These are phyloP conservation scores for Vigna trinervia DNA, from an alignment of 306 rosid species.

Conservation along the genomic window DNA sequence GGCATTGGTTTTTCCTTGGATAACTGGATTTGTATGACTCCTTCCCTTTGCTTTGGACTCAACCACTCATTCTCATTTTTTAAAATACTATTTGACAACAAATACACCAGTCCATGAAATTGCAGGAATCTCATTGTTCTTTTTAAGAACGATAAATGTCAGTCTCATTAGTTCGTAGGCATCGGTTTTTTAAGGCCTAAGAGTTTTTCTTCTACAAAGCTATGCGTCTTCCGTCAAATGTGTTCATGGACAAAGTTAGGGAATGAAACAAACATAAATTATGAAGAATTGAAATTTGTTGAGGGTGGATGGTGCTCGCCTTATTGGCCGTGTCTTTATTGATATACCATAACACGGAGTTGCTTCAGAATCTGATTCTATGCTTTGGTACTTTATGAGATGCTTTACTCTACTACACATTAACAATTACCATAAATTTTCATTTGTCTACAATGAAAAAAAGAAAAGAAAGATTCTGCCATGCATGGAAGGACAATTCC, in stretches of 20 bases:
- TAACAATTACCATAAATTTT: neutral
- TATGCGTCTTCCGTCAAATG: neutral
- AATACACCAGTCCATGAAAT: neutral
- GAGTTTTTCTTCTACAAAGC: neutral
- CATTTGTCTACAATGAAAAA: neutral
- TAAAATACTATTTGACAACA: too few species aligned
- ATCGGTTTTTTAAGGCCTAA: neutral
- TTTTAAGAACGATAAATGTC: neutral
- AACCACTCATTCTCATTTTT: too few species aligned
- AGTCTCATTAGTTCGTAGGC: neutral
- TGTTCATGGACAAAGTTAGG: neutral
- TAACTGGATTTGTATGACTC: too few species aligned
- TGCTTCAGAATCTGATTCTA: slow-evolving; percentile 42
- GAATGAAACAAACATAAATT: neutral
- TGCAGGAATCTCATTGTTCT: neutral
- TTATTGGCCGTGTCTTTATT: slow-evolving; percentile 2
- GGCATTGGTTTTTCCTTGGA: neutral
- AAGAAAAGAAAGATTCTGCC: neutral
- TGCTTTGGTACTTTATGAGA: neutral
- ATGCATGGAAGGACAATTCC: neutral
- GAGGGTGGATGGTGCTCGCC: slow-evolving; percentile 3
- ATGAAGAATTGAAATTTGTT: neutral
- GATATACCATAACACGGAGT: neutral
- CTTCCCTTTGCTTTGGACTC: too few species aligned
- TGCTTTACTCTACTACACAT: slow-evolving; percentile 22